phyloP scores from a whole-genome alignment of 495 filamentous ascomycete genomes.

The Penicillium goetzii region DNA sequence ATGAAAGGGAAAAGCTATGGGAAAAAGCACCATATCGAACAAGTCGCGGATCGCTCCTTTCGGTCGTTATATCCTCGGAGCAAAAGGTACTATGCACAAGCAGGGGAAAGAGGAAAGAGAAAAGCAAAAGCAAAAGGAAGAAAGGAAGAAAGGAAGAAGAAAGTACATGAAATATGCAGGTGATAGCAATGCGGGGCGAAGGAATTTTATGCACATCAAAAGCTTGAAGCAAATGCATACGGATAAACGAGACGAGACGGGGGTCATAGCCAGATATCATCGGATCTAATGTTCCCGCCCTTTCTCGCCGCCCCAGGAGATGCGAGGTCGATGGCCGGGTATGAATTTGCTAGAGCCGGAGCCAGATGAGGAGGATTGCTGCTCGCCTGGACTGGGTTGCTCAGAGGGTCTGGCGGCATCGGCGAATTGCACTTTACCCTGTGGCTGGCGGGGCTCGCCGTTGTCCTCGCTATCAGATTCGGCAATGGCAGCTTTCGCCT shows the following conservation, averaged over 20 bases:
- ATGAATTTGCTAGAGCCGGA: conserved; percentile 19
- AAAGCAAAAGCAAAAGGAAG: conserved; percentile 6
- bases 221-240: neutral
- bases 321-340: conserved; percentile 27
- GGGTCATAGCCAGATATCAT: neutral
- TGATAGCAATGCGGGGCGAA: neutral
- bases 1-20: neutral
- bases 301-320: conserved; percentile 38
- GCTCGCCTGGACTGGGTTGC: conserved; percentile 9
- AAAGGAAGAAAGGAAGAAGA: neutral
- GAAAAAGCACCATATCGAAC: conserved; percentile 16
- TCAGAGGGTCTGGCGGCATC: conserved; percentile 35
- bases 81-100: conserved; percentile 23
- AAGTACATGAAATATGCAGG: neutral
- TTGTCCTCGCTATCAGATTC: conserved; percentile 38
- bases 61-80: conserved; percentile 17
- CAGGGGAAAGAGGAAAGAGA: neutral
- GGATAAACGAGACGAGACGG: neutral
- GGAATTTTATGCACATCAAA: neutral
- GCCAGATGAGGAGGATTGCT: conserved; percentile 28
- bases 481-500: conserved; percentile 48
- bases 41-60: conserved; percentile 10
- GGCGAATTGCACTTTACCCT: conserved; percentile 40
- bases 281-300: conserved; percentile 24
- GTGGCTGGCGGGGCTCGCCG: conserved; percentile 25